Evolutionary conservation across 371 early-diverging fungal species (phyloP), one percentile per base, ranked within the genome.

Genomic region (Lichtheimia corymbifera): DNA sequence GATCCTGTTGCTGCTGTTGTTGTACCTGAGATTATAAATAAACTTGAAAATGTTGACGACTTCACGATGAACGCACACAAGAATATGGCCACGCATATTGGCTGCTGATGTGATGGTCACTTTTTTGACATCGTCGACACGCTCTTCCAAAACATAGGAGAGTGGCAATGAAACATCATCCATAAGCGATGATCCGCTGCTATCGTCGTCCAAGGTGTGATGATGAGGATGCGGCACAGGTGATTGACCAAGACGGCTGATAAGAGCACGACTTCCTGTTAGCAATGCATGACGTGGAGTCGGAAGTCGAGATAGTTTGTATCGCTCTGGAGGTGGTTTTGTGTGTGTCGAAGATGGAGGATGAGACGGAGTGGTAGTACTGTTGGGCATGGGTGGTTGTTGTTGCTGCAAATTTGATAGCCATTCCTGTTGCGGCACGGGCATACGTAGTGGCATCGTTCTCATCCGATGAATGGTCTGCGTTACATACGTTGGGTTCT

Each of bases 1-100:
- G 17, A 25, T 24, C 40, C 1, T 7, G 15, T n/a, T 17, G 3
- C 7, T 40, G 43, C 6, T 42, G n/a, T 17, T n/a, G n/a, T 17
- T 24, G 6, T 70, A 71, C 73, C 79, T 61, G 17, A 80, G 50
- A 42, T 77, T 75, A 45, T 72, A 77, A 50, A 80, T 73, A 45
- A 80, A 80, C 44, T 77, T 77, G 47, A 77, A 80, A 4, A 80
- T 70, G 51, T 80, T 77, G 7, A 72, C 70, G 7, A 75, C 71
- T 57, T 73, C 70, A 24, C 72, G 73, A 43, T 80, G 80, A 41
- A 80, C 66, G 50, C 80, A 80, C 3, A 80, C 80, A 6, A 80
- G 62, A 52, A 80, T 70, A 57, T 80, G 80, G 0, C 71, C 68
- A 43, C 51, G 59, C 71, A 80, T 67, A 20, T 45, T 41, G n/a